These are phyloP conservation scores for Pythium dissimile DNA, from an alignment of 352 stramenopile genomes.

Conservation along the genomic window DNA sequence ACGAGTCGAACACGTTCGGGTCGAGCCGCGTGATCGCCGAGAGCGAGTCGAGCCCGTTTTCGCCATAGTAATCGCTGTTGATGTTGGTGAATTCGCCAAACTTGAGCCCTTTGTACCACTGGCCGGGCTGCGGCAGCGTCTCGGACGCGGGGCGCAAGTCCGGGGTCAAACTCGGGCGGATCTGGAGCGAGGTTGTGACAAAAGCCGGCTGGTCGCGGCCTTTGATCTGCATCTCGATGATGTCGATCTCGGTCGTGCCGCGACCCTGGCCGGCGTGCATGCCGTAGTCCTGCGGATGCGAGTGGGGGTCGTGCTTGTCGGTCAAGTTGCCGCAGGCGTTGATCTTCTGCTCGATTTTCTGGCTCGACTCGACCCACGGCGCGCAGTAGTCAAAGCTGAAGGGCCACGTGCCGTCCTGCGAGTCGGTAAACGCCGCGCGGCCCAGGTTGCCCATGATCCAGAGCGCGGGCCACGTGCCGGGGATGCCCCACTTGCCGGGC, in stretches of 20 bases:
- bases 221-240: conserved; percentile 90
- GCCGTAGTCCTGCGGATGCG: conserved; percentile 87
- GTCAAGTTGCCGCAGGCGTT: conserved; percentile 93
- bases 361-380: conserved; percentile 74
- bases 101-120: conserved; percentile 90
- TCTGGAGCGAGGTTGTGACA: conserved; percentile 94
- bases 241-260: conserved; percentile 96
- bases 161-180: conserved; percentile 69
- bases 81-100: conserved; percentile 86
- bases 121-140: conserved; percentile 48
- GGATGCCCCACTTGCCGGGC: conserved; percentile 92
- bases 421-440: conserved; percentile 91
- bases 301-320: conserved; percentile 87
- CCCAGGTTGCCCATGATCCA: conserved; percentile 99
- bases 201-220: conserved; percentile 84
- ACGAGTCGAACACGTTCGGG: conserved; percentile 88
- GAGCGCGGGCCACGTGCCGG: conserved; percentile 95
- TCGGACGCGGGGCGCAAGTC: conserved; percentile 61
- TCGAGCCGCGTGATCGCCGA: conserved; percentile 92
- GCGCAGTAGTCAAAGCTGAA: conserved; percentile 95
- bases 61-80: conserved; percentile 95
- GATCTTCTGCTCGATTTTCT: conserved; percentile 93
- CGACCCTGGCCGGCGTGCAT: conserved; percentile 90
- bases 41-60: conserved; percentile 92
- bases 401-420: conserved; percentile 94